A percentile compares a stretch with the other conserved stretches of the same genome.
Evolutionary conservation across 768 basidiomycete species (phyloP).

Genomic region (Tulasnella sp.): DNA sequence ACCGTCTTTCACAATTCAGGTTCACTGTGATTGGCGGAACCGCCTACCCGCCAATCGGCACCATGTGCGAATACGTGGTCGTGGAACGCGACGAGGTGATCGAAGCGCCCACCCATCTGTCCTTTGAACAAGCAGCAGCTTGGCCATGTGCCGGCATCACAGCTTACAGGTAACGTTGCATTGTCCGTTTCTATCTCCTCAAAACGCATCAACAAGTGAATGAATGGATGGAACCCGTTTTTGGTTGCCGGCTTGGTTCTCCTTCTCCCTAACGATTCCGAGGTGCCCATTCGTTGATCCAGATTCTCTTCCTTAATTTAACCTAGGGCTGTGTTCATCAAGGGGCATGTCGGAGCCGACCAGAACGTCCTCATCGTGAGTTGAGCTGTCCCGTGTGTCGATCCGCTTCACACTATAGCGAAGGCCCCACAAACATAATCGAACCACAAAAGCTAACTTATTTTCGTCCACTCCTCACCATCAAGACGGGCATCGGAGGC

Average conservation of each 20-base stretch:
- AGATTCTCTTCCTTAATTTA: not conserved
- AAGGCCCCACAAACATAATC: too few relatives aligned
- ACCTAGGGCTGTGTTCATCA: constrained; percentile 51
- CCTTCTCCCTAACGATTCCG: not conserved
- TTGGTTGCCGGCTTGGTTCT: not conserved
- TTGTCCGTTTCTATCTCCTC: constrained; percentile 3
- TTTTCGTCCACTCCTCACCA: too few relatives aligned
- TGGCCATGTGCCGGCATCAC: constrained; percentile 72
- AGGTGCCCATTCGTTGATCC: not conserved
- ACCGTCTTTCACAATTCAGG: too few relatives aligned
- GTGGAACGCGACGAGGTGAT: constrained; percentile 57
- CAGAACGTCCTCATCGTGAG: constrained; percentile 56
- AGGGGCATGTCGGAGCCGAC: constrained; percentile 48
- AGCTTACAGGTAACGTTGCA: constrained; percentile 57
- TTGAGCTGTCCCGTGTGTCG: not conserved
- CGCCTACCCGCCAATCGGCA: constrained; percentile 44
- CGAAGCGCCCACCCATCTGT: constrained; percentile 51
- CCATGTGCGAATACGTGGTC: constrained; percentile 64
- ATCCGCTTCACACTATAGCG: too few relatives aligned
- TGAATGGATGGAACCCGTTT: not conserved
- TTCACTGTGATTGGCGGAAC: constrained; percentile 60
- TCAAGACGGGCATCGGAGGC: constrained; percentile 68
- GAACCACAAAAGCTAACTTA: too few relatives aligned
- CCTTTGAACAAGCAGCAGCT: constrained; percentile 56
- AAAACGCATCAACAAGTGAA: not conserved